Conservation (phyloP, 2,329 filamentous ascomycete genomes). For the Mollisia scopiformis region DNA sequence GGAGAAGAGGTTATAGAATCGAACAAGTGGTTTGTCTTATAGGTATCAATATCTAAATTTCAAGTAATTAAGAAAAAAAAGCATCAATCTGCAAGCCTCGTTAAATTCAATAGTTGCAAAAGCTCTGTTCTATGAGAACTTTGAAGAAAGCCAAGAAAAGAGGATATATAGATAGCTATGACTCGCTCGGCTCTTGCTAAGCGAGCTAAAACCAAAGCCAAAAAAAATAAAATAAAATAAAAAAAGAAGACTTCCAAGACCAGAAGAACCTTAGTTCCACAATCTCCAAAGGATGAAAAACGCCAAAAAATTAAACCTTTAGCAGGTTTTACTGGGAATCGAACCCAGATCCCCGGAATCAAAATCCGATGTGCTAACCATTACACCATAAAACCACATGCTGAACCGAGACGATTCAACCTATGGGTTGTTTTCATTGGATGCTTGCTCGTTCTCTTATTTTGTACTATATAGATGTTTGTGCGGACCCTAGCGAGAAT, state of each 20-base stretch:
- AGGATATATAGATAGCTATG: too few species aligned
- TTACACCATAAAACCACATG: conserved; percentile 5
- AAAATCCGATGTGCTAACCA: conserved; percentile 17
- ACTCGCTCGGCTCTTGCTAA: too few species aligned
- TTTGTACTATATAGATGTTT: background rate
- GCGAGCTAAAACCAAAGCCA: too few species aligned
- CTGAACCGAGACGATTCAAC: background rate
- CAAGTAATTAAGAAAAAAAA: too few species aligned
- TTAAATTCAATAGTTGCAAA: too few species aligned
- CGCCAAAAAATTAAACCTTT: background rate
- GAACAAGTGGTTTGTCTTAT: too few species aligned
- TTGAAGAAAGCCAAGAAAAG: too few species aligned
- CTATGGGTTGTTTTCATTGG: background rate
- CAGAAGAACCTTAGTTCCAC: background rate
- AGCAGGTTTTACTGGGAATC: conserved; percentile 1
- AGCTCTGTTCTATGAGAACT: too few species aligned
- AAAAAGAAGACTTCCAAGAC: background rate
- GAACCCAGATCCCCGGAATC: conserved; percentile 13
- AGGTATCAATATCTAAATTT: too few species aligned
- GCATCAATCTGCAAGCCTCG: too few species aligned
- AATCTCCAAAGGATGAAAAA: background rate
- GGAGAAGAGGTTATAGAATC: too few species aligned
- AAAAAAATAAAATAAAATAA: too few species aligned
- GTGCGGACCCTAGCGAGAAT: background rate
- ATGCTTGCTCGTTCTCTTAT: background rate